Percentiles rank a stretch among this genome's conserved stretches.
These are phyloP conservation scores for Aspergillus arachidicola DNA, from an alignment of 2,329 filamentous ascomycete genomes.

Conservation along the genomic window DNA sequence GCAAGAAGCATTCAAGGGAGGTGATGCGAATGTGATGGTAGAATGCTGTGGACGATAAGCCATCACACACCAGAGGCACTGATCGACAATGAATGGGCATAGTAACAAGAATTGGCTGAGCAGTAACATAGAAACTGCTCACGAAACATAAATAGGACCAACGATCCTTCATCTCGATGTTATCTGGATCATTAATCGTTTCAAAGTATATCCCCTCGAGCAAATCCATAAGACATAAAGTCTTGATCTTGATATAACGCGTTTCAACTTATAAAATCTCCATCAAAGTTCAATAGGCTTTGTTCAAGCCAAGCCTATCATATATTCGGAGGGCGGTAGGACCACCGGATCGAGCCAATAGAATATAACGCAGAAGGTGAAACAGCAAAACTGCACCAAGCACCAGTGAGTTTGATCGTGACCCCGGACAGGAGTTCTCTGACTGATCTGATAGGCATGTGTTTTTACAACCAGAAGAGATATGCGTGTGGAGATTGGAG, in stretches of 20 bases:
- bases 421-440: conserved; percentile 27
- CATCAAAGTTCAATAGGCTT: conserved; percentile 24
- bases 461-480: conserved; percentile 89
- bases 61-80: conserved; percentile 33
- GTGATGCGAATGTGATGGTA: conserved; percentile 32
- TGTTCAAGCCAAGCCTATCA: conserved; percentile 38
- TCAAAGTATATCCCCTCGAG: conserved; percentile 31
- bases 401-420: conserved; percentile 37
- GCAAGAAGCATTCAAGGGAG: conserved; percentile 31
- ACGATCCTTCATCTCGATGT: conserved; percentile 28
- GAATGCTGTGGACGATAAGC: conserved; percentile 37
- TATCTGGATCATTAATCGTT: conserved; percentile 35
- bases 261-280: conserved; percentile 28
- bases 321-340: conserved; percentile 30
- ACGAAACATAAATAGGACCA: conserved; percentile 46
- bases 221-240: conserved; percentile 25
- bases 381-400: conserved; percentile 32
- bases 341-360: conserved; percentile 35
- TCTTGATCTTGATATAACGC: conserved; percentile 19
- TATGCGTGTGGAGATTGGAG: conserved; percentile 90
- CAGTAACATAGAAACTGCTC: conserved; percentile 29
- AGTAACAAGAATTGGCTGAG: conserved; percentile 23
- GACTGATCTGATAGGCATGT: conserved; percentile 65
- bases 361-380: conserved; percentile 31
- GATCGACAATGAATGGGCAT: conserved; percentile 34